Evolutionary conservation across 768 basidiomycete species (phyloP).

Genomic region (Russula foetens): DNA sequence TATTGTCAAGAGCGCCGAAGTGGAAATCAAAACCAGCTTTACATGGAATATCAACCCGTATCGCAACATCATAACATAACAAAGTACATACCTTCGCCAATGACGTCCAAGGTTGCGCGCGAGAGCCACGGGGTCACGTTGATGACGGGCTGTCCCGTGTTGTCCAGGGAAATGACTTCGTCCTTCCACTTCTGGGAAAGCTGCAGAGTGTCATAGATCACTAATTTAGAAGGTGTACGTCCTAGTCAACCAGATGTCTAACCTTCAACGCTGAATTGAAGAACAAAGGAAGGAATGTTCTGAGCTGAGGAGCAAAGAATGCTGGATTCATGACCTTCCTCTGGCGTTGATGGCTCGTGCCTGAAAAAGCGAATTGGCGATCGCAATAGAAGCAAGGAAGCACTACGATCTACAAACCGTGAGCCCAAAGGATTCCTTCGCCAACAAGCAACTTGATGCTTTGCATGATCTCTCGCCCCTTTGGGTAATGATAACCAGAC

Average conservation of each 20-base stretch:
- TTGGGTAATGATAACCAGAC: conserved; percentile 25
- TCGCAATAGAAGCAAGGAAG: not conserved
- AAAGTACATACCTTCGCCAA: conserved; percentile 21
- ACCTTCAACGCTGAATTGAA: conserved; percentile 10
- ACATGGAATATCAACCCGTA: not conserved
- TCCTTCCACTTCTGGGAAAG: conserved; percentile 26
- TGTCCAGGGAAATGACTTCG: conserved; percentile 6
- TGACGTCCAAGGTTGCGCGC: conserved; percentile 23
- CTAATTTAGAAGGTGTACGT: not conserved
- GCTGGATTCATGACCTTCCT: conserved; percentile 26
- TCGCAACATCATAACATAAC: not conserved
- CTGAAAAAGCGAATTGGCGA: conserved; percentile 3
- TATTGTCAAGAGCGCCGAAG: conserved; percentile 15
- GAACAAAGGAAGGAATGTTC: conserved; percentile 25
- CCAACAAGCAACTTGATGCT: conserved; percentile 17
- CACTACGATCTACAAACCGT: conserved; percentile 14
- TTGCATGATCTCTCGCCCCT: conserved; percentile 5
- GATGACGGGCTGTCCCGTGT: conserved; percentile 9
- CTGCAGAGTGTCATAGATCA: conserved; percentile 9
- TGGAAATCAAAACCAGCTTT: conserved; percentile 18
- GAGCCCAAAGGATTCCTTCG: conserved; percentile 18
- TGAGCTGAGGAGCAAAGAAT: conserved; percentile 24
- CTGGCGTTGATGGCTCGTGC: conserved; percentile 21
- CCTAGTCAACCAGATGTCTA: not conserved
- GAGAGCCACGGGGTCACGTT: conserved; percentile 23